A percentile compares a stretch with the other conserved stretches of the same genome.
These are phyloP conservation scores for Manihot esculenta DNA, from an alignment of 441 rosid species.

Conservation along the genomic window DNA sequence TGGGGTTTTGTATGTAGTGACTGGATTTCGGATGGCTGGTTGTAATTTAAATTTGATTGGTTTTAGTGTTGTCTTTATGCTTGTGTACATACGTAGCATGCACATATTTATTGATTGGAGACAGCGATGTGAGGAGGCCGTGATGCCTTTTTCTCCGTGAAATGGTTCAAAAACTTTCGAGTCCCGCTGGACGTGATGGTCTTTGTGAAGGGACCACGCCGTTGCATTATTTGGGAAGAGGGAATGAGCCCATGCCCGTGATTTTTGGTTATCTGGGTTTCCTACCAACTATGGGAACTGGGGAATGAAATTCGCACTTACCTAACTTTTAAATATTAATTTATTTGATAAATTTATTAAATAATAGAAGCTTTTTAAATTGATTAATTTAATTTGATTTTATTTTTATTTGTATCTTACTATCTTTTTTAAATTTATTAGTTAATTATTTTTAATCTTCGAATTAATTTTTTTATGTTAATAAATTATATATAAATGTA, in stretches of 20 bases:
- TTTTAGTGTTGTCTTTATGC: constrained; percentile 35
- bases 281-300: not conserved
- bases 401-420: too few species aligned
- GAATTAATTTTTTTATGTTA: too few species aligned
- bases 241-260: constrained; percentile 11
- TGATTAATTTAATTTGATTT: too few species aligned
- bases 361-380: too few species aligned
- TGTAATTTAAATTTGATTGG: constrained; percentile 24
- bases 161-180: constrained; percentile 3
- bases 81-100: constrained; percentile 36
- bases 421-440: too few species aligned
- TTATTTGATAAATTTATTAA: too few species aligned
- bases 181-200: constrained; percentile 18
- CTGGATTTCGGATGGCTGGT: constrained; percentile 18
- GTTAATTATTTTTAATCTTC: too few species aligned
- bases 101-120: constrained; percentile 29
- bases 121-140: constrained; percentile 23
- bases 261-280: not conserved
- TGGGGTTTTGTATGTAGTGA: not conserved
- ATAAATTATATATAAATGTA: too few species aligned
- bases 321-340: too few species aligned
- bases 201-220: constrained; percentile 25
- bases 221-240: constrained; percentile 24
- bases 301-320: not conserved
- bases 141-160: constrained; percentile 3